Conservation (phyloP, 768 basidiomycete genomes). For the Naematelia encephala region DNA sequence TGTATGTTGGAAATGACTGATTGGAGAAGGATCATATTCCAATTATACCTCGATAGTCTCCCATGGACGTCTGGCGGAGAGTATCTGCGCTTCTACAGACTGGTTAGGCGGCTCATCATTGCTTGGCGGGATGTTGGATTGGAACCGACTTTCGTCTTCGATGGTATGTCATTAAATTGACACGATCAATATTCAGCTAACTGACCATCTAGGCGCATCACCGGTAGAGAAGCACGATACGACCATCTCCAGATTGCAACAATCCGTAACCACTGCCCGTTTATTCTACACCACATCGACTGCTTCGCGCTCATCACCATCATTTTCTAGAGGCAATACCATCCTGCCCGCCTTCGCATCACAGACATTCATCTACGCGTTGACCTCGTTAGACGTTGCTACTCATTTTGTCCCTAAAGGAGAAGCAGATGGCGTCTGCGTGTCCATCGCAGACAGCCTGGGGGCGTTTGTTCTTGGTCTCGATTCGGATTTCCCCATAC, state of each 20-base stretch:
- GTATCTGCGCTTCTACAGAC: conserved; percentile 41
- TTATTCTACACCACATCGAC: conserved; percentile 50
- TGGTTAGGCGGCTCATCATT: conserved; percentile 33
- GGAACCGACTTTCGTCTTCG: conserved; percentile 49
- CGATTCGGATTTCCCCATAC: conserved; percentile 49
- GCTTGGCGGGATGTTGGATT: conserved; percentile 44
- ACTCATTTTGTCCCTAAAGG: conserved; percentile 43
- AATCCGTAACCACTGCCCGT: conserved; percentile 27
- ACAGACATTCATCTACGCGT: conserved; percentile 41
- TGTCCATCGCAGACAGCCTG: conserved; percentile 36
- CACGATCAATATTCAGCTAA: neutral
- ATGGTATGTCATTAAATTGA: conserved; percentile 39
- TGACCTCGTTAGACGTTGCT: conserved; percentile 30
- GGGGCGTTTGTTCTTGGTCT: conserved; percentile 46
- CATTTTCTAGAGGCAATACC: conserved; percentile 27
- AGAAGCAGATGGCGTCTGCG: conserved; percentile 49
- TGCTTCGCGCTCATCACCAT: conserved; percentile 40
- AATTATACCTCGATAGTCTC: conserved; percentile 39
- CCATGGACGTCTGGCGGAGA: conserved; percentile 50
- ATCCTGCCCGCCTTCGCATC: conserved; percentile 48
- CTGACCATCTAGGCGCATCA: conserved; percentile 35
- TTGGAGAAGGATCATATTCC: conserved; percentile 44
- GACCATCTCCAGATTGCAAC: conserved; percentile 28
- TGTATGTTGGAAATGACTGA: conserved; percentile 1
- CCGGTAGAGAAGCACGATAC: conserved; percentile 48